Base-by-base conservation (phyloP, 805 yeast species). In the Metschnikowia similis region DNA sequence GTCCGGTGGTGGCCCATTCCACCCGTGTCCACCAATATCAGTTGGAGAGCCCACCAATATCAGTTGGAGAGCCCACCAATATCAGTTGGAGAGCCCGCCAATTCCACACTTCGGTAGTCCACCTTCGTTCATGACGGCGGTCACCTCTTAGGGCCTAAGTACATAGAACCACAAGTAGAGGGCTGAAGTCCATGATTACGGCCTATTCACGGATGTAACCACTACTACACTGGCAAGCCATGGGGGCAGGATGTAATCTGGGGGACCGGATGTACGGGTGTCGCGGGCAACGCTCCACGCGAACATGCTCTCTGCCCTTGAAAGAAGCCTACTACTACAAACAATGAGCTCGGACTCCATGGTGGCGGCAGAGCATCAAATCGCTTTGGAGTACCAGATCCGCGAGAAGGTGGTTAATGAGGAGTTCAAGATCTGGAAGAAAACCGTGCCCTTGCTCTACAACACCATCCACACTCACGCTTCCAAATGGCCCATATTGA, bases 341-440 rank as follows among this genome's bases (percentile, higher is more conserved):
- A 26, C 39, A n/a, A 39, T 48, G 37, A 42, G 49, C 9, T 37
- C 47, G 16, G 61, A 57, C 34, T 37, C 54, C 10, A 30, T 51
- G 50, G 51, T 26, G 3, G 56, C 51, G 6, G 76, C 76, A 6
- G 72, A 71, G 54, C 63, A 59, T 28, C 75, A 69, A 47, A 61
- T 73, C 21, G 60, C 67, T 31, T 57, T 64, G 17, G 81, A 75
- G 51, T 81, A 79, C 59, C 83, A 81, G 57, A 69, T 74, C 45
- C 72, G 74, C 44, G 87, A 83, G 58, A 86, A 85, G 61, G 66
- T 84, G 8, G 74, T 77, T 53, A 87, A 87, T 59, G 95, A 87
- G 66, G 94, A 87, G 67, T 86, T 78, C 72, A 76, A 76, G 56
- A 70, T 84, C 50, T 89, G 96, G 96, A 89, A 88, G 64, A 87